Evolutionary conservation across 1,139 yeast genomes (phyloP).

Genomic region (Pneumocystis jirovecii): DNA sequence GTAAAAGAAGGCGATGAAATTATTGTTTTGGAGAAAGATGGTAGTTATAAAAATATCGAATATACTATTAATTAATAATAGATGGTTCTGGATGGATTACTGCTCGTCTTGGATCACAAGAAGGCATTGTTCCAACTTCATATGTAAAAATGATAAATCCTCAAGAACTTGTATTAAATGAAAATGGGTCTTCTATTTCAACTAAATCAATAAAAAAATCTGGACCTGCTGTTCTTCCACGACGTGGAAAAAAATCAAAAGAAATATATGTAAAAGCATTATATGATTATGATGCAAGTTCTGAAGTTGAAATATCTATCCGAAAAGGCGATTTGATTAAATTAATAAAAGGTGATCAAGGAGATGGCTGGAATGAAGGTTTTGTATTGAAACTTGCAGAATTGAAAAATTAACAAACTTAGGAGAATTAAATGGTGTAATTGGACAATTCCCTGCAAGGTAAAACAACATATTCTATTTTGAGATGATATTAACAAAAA

Average conservation of each 20-base stretch:
- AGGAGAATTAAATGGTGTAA: constrained; percentile 5
- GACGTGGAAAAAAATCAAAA: constrained; percentile 39
- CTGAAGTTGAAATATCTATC: constrained; percentile 65
- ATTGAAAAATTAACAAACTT: background rate
- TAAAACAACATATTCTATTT: background rate
- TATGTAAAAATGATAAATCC: constrained; percentile 42
- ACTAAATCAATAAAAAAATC: constrained; percentile 30
- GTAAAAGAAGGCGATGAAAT: constrained; percentile 49
- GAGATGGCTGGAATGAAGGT: constrained; percentile 96
- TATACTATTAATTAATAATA: background rate
- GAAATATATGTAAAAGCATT: constrained; percentile 54
- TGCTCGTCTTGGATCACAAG: constrained; percentile 31
- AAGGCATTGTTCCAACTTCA: constrained; percentile 77
- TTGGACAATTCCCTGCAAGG: constrained; percentile 12
- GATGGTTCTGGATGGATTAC: constrained; percentile 93
- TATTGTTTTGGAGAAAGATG: constrained; percentile 44
- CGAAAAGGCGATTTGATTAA: constrained; percentile 61
- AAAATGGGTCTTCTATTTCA: constrained; percentile 10
- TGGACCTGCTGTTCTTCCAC: constrained; percentile 76
- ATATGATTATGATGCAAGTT: constrained; percentile 69
- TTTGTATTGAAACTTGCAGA: background rate
- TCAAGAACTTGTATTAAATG: background rate
- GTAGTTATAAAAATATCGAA: background rate
- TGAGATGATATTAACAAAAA: constrained; percentile 2
- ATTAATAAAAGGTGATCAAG: constrained; percentile 57